Percentiles rank a stretch among this genome's conserved stretches.
Conservation (phyloP, 306 rosid species). For the Ormosia semicastrata region DNA sequence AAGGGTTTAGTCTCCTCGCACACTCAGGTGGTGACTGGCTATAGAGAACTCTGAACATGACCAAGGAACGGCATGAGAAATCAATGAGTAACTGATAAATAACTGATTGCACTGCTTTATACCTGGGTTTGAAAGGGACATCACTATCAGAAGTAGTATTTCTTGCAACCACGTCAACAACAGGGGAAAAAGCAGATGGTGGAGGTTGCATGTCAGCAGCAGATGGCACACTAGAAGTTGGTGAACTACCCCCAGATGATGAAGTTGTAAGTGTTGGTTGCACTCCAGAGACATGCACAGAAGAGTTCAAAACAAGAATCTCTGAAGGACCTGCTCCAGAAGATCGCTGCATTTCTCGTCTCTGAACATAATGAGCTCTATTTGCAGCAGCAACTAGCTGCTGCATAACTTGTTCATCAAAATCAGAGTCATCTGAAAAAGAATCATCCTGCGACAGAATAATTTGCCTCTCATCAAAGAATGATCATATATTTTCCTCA, state of each 20-base stretch:
- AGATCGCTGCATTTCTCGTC: slow-evolving; percentile 62
- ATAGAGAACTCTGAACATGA: slow-evolving; percentile 47
- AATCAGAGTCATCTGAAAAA: slow-evolving; percentile 64
- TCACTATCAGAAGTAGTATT: slow-evolving; percentile 31
- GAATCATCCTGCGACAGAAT: slow-evolving; percentile 59
- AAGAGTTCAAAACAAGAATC: slow-evolving; percentile 40
- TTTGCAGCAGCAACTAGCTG: slow-evolving; percentile 65
- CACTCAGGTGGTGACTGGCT: slow-evolving; percentile 49
- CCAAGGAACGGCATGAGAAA: not conserved
- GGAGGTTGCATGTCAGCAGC: slow-evolving; percentile 35
- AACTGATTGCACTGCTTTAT: slow-evolving; percentile 15
- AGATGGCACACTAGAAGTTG: slow-evolving; percentile 31
- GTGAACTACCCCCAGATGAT: slow-evolving; percentile 41
- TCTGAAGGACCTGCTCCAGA: slow-evolving; percentile 60
- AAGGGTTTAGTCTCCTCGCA: slow-evolving; percentile 45
- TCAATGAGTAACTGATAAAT: not conserved
- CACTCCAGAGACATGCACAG: slow-evolving; percentile 24
- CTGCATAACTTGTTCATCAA: slow-evolving; percentile 71
- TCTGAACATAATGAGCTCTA: slow-evolving; percentile 52
- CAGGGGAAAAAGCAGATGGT: slow-evolving; percentile 6
- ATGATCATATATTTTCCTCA: not conserved
- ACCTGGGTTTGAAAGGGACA: slow-evolving; percentile 56
- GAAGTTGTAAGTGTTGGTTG: slow-evolving; percentile 42
- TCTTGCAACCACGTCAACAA: slow-evolving; percentile 22
- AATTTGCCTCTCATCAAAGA: slow-evolving; percentile 10